Evolutionary conservation across 768 basidiomycete genomes (phyloP), one percentile per base, ranked within the genome.

Genomic region (Mycena capillaripes): DNA sequence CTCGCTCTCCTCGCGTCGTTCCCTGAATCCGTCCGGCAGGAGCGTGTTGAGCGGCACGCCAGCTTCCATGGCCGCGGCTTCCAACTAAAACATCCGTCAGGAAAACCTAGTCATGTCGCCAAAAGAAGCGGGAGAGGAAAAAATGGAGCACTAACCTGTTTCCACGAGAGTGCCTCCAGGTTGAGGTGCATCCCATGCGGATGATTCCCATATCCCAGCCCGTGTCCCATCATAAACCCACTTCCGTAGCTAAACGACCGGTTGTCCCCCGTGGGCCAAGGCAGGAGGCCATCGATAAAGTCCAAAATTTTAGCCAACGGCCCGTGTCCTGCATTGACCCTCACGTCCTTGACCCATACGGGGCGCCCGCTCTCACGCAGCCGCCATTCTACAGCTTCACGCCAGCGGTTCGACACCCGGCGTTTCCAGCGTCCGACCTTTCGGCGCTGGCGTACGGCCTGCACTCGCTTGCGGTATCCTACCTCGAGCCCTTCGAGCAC

Each of bases 401-500:
- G 83, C 92, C 92, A 93, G 17, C 90, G 87, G 19, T 73, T 75
- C 52, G 85, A 84, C 55, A 89, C 87, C 9, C 86, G 85, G 12
- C 83, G 83, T 60, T 86, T 86, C 58, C 81, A 81, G 36, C 79
- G 81, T 19, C 79, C 81, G 23, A 83, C 83, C 36, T 85, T 85
- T 29, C 91, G 84, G 38, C 83, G 85, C 48, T 80, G 81, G 23
- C 86, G 84, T n/a, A 89, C 81, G 1, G 79, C 81, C 29, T 83
- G 80, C 61, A 92, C 76, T 10, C 92, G 90, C 67, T 82, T 86
- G 34, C 88, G 87, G 76, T 92, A 92, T 0, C 87, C 86, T n/a
- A 91, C 84, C 75, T 94, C 90, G 55, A 92, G 86, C 2, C 89
- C 88, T 80, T 96, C 95, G 32, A 94, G 84, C 30, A 95, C 86